These are phyloP conservation scores for Naganishia vishniacii DNA, from an alignment of 768 basidiomycete genomes.

Conservation along the genomic window DNA sequence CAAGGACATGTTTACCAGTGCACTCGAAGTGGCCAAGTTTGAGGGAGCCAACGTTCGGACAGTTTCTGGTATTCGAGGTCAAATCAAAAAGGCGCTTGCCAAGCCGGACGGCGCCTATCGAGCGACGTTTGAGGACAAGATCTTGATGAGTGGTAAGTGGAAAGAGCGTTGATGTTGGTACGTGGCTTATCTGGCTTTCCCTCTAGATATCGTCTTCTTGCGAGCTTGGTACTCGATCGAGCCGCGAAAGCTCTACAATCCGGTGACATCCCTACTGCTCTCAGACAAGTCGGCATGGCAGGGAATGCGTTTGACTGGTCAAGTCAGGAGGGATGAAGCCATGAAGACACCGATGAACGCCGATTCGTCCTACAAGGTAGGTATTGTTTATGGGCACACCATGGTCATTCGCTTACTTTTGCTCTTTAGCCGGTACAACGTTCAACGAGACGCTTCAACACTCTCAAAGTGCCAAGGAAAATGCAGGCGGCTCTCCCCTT, in stretches of 20 bases:
- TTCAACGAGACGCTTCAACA: conserved; percentile 76
- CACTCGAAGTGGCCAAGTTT: conserved; percentile 94
- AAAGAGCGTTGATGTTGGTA: conserved; percentile 25
- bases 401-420: neutral
- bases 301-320: conserved; percentile 93
- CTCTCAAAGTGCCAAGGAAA: conserved; percentile 78
- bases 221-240: conserved; percentile 95
- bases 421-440: conserved; percentile 60
- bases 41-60: conserved; percentile 96
- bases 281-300: conserved; percentile 76
- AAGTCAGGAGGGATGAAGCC: conserved; percentile 78
- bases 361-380: conserved; percentile 79
- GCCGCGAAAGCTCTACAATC: conserved; percentile 92
- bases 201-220: conserved; percentile 84
- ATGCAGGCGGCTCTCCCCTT: conserved; percentile 87
- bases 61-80: conserved; percentile 90
- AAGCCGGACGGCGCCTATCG: conserved; percentile 94
- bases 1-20: conserved; percentile 90
- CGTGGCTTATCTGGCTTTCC: neutral
- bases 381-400: conserved; percentile 19
- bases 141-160: conserved; percentile 80
- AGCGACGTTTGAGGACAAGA: conserved; percentile 96
- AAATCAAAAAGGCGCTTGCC: conserved; percentile 90
- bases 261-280: conserved; percentile 82
- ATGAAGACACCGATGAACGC: conserved; percentile 71